Conservation (phyloP, 176 grass and related monocot genomes). For the Musa itinerans region DNA sequence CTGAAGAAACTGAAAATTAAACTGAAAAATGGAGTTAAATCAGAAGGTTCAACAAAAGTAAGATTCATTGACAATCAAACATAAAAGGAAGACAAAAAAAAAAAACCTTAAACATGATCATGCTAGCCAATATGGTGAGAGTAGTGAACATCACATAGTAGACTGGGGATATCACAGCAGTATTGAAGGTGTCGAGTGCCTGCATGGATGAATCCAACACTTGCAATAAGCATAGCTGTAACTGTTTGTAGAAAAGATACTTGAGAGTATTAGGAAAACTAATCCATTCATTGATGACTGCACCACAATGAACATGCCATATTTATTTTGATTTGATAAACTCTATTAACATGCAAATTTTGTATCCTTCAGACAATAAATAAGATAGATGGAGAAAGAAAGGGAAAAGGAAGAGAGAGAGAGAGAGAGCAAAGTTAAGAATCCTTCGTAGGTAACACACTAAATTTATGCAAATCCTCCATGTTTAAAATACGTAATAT, state of each 20-base stretch:
- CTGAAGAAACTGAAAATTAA: not conserved
- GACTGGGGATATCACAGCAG: conserved; percentile 74
- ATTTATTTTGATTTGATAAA: no score
- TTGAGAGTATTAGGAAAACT: no score
- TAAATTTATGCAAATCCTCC: no score
- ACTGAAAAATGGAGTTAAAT: not conserved
- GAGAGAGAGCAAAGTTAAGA: no score
- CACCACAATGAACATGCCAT: no score
- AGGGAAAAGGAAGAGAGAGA: no score
- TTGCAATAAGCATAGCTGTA: not conserved
- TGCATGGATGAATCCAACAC: not conserved
- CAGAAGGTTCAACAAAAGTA: not conserved
- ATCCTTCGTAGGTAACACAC: no score
- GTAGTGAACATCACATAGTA: conserved; percentile 96
- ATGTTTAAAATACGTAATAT: no score
- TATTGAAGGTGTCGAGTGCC: conserved; percentile 53
- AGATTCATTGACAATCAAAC: not conserved
- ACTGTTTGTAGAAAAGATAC: not conserved
- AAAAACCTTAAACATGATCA: conserved; percentile 54
- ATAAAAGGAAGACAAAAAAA: not conserved
- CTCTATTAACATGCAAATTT: no score
- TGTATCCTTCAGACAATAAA: no score
- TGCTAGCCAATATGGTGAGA: conserved; percentile 84
- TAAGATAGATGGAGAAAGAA: no score
- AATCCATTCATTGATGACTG: no score